phyloP scores from a whole-genome alignment of 208 protist species.

The Tritrichomonas foetus region DNA sequence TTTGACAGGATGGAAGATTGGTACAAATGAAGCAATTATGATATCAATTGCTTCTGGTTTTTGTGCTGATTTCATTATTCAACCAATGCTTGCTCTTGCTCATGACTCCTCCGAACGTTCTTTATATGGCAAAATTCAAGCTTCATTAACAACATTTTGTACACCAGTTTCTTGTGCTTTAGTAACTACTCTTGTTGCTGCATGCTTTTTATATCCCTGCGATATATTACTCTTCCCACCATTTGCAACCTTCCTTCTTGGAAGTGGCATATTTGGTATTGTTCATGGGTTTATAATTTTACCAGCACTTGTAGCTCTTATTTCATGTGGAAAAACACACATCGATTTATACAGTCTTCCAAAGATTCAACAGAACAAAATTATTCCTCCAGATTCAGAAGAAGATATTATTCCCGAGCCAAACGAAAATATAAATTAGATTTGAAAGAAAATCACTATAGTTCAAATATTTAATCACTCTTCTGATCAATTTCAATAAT shows the following conservation, averaged over 20 bases:
- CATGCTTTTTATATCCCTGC: not conserved
- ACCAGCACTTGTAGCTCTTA: not conserved
- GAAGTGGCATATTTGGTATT: not conserved
- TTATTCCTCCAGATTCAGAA: too few species aligned
- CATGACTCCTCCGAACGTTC: not conserved
- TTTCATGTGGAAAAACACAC: not conserved
- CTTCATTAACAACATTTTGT: not conserved
- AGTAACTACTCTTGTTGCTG: not conserved
- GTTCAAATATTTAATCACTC: too few species aligned
- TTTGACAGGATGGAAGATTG: not conserved
- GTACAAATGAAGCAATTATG: constrained; percentile 2
- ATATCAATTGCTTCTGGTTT: not conserved
- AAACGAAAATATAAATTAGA: too few species aligned
- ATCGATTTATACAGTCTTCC: too few species aligned
- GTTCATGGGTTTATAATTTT: not conserved
- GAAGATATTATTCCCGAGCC: too few species aligned
- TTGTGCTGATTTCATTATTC: not conserved
- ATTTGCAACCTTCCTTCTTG: not conserved
- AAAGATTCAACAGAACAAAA: too few species aligned
- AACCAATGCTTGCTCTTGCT: not conserved
- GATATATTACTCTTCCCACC: not conserved
- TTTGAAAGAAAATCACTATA: too few species aligned
- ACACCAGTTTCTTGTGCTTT: not conserved
- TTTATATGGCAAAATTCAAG: not conserved
- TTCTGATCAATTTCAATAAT: too few species aligned